Conservation (phyloP, 2,329 filamentous ascomycete species). For the Stagonosporopsis vannaccii region DNA sequence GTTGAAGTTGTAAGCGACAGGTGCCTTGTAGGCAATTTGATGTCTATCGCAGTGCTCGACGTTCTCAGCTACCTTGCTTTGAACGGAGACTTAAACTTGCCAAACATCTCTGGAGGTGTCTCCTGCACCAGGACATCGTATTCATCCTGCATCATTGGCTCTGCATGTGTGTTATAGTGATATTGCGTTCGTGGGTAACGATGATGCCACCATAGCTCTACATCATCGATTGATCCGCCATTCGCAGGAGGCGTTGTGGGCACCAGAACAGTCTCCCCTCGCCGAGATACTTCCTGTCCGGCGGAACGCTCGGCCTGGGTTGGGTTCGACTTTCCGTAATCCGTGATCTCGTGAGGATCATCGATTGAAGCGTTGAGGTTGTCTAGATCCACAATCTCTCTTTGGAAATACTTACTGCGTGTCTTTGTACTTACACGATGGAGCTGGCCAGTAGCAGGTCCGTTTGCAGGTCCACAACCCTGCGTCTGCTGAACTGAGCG, state of each 20-base stretch:
- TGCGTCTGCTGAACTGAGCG: neutral
- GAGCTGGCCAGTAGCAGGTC: neutral
- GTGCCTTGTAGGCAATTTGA: neutral
- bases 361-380: neutral
- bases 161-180: slow-evolving; percentile 13
- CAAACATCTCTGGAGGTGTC: slow-evolving; percentile 5
- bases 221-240: neutral
- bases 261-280: slow-evolving; percentile 4
- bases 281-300: neutral
- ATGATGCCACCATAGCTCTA: slow-evolving; percentile 6
- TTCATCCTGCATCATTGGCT: neutral
- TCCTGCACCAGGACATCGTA: slow-evolving; percentile 5
- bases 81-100: neutral
- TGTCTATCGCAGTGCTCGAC: neutral
- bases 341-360: neutral
- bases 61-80: neutral
- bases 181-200: slow-evolving; percentile 10
- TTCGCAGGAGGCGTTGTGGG: neutral
- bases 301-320: neutral
- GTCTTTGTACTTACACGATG: slow-evolving; percentile 11
- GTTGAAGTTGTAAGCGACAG: neutral
- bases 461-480: neutral
- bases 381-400: slow-evolving; percentile 11
- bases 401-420: slow-evolving; percentile 7
- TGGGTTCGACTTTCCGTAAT: neutral